Evolutionary conservation across 2,329 filamentous ascomycete species (phyloP), one percentile per base, ranked within the genome.

Genomic region (Gnomoniopsis sp.): DNA sequence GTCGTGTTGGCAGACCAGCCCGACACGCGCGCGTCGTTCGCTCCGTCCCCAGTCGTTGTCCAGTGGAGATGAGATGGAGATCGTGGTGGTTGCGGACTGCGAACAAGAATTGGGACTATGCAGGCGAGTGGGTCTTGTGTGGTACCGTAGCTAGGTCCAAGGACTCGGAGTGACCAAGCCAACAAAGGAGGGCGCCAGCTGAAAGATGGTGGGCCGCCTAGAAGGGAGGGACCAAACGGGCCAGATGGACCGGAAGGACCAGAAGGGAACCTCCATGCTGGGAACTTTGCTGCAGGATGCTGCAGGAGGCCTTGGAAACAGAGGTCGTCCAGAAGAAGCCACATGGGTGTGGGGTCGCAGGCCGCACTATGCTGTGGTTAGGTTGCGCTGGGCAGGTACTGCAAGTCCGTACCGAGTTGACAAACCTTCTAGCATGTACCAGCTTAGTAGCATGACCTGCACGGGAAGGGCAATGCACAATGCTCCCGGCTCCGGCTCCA

Each of bases 101-200:
- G 50, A 41, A 14, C 12, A 41, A n/a, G 36, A 11, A 41, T n/a
- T 41, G 36, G 36, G 12, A 41, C 43, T 46, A 61, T 58, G 55
- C 55, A 54, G 51, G 49, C 15, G 59, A 34, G 55, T 58, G 59
- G 49, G 55, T 15, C 10, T 22, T 17, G 15, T 34, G 38, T 21
- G 17, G 36, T 43, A 26, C n/a, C n/a, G n/a, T n/a, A n/a, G 26
- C 19, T 57, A 49, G 49, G 51, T 44, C 41, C 49, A 30, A 46
- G 55, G 49, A 48, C 49, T 52, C 55, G 41, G 46, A 43, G 55
- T 51, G 59, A 30, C 26, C 26, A 30, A 30, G 55, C 21, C 55
- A 61, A 36, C 51, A 58, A 46, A 58, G 55, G 51, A 55, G 57
- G 56, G 55, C 55, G 52, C 54, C 26, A 60, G 58, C 54, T 57